Evolutionary conservation across 2,329 filamentous ascomycete species (phyloP).

Genomic region (Phoma sp.): DNA sequence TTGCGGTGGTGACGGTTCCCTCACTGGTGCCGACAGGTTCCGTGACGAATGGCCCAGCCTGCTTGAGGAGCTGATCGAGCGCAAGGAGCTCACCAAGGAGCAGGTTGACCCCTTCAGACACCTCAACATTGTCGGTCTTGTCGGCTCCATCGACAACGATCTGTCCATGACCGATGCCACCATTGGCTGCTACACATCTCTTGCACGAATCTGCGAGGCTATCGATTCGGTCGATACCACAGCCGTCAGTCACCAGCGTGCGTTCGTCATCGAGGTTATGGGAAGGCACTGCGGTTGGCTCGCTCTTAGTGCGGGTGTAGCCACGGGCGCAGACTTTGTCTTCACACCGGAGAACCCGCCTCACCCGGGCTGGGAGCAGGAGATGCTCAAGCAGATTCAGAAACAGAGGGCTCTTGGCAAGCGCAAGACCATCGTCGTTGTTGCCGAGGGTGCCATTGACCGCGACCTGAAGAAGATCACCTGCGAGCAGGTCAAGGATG

Average conservation of each 20-base stretch:
- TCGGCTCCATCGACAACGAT: conserved; percentile 98
- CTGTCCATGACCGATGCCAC: conserved; percentile 96
- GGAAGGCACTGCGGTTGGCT: conserved; percentile 97
- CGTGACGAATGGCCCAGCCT: conserved; percentile 89
- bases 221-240: conserved; percentile 98
- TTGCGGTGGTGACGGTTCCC: conserved; percentile 87
- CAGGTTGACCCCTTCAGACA: conserved; percentile 79
- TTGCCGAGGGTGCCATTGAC: conserved; percentile 83
- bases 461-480: conserved; percentile 82
- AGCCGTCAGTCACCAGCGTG: conserved; percentile 89
- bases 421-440: conserved; percentile 96
- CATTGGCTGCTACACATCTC: conserved; percentile 93
- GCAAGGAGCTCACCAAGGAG: conserved; percentile 70
- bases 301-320: conserved; percentile 93
- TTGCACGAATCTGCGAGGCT: conserved; percentile 91
- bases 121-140: conserved; percentile 94
- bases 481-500: conserved; percentile 79
- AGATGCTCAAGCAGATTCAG: conserved; percentile 38
- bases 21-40: conserved; percentile 95
- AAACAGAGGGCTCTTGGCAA: conserved; percentile 89
- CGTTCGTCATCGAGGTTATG: conserved; percentile 97
- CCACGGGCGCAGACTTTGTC: conserved; percentile 92
- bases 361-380: conserved; percentile 77
- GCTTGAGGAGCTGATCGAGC: conserved; percentile 80
- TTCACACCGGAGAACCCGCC: conserved; percentile 96